Evolutionary conservation across 2,329 filamentous ascomycete species (phyloP), one percentile per base, ranked within the genome.

Genomic region (Aspergillus spinulosporus): DNA sequence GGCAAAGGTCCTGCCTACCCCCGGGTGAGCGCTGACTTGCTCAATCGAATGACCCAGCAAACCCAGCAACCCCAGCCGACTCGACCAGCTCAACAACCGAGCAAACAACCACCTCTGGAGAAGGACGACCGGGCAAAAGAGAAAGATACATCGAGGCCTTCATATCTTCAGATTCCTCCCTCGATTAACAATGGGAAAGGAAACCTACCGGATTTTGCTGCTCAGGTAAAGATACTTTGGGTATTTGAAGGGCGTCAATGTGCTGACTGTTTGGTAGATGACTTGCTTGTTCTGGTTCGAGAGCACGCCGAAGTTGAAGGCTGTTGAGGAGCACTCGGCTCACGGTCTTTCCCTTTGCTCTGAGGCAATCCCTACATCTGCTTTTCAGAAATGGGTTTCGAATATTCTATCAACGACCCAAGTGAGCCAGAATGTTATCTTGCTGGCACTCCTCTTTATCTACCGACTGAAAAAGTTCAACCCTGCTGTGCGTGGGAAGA

Each of bases 231-330:
- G 4, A 32, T 5, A 8, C 31, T 44, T 28, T 4, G 3, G 29
- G 4, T 43, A 8, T 6, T 11, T 14, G 4, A 36, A 11, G 26
- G 51, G 36, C 2, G 28, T 9, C 34, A 49, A 11, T 49, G 49
- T 55, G 49, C 49, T 64, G 43, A 65, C 28, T 11, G n/a, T 31
- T 11, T 44, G 56, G 2, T 67, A 96, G 90, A 90, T 97, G 74
- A 96, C 93, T 9, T 97, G 93, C 69, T 81, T 99, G 11, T 97
- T 97, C 77, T 97, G 94, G 93, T 97, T 97, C 71, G 92, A 97
- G 74, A 89, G 88, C 12, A 88, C 89, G 43, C 83, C 88, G n/a
- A 88, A 88, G 21, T 78, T 97, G 12, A 84, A 88, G 64, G 82
- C 84, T 56, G 90, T 92, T 37, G 88, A 92, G 69, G 84, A 86